Percentiles rank a stretch among this genome's conserved stretches.
phyloP scores from a whole-genome alignment of 2,329 filamentous ascomycete genomes.

The Fusarium decemcellulare region DNA sequence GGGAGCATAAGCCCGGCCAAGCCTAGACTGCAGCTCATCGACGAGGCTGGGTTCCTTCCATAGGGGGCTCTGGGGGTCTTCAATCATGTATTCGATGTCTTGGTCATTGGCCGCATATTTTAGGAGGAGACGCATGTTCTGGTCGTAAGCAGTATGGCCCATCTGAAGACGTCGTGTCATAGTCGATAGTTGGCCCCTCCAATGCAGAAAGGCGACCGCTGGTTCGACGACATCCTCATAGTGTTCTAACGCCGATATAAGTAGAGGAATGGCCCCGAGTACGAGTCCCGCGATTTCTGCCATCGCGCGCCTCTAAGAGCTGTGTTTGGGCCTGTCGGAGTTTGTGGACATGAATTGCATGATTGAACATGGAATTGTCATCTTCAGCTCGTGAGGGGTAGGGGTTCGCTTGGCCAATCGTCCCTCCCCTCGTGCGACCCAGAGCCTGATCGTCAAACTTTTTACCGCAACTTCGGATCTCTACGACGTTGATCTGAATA shows the following conservation, averaged over 20 bases:
- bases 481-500: too few species aligned
- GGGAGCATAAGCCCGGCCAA: neutral
- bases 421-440: too few species aligned
- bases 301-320: neutral
- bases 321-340: too few species aligned
- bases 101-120: neutral
- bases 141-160: neutral
- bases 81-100: neutral
- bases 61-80: neutral
- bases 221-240: neutral
- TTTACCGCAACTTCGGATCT: too few species aligned
- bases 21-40: neutral
- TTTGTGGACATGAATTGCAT: too few species aligned
- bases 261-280: neutral
- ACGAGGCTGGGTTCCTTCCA: neutral
- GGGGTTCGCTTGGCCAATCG: too few species aligned
- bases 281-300: neutral
- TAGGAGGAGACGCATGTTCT: neutral
- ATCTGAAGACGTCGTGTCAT: neutral
- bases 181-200: neutral
- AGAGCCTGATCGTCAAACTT: too few species aligned
- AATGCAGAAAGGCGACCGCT: neutral
- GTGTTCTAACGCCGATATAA: neutral
- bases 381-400: too few species aligned
- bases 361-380: too few species aligned